Base-by-base conservation (phyloP, 805 yeast species). In the Yarrowia hollandica region DNA sequence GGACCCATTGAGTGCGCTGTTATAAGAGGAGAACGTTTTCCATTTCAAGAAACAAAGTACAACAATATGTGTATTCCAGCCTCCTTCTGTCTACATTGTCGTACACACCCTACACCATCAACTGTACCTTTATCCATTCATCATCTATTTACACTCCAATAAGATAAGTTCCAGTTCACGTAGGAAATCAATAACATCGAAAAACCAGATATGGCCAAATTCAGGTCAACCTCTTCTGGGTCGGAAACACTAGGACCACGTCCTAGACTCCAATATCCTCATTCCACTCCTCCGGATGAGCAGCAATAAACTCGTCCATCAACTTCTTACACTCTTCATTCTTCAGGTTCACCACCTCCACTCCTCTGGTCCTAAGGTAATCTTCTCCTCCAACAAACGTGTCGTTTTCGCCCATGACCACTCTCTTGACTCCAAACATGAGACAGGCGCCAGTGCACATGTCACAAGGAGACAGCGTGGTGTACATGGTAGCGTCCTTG, bases 371-470 rank as follows among this genome's bases (percentile, higher is more conserved):
- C 62, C 71, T 69, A 66, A 92, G 77, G 70, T 83, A 83, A 39
- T 84, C 86, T 70, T 92, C 97, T 23, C 88, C 96, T 11, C 97
- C 97, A 30, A 78, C 65, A 66, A 87, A 92, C 26, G 86, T 92
- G 59, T 74, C 81, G 72, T 90, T 90, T 70, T 92, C 99, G 26
- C 97, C 97, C 71, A 90, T 67, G 0, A 92, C 97, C 38, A 89
- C 86, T 63, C 97, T 79, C 67, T 85, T 84, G 65, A 92, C 80
- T 37, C 96, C 96, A 74, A 90, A 92, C 78, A 92, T 77, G 56
- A 92, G 68, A 63, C 92, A 87, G 5, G 97, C 96, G 18, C 98
- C 98, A 4, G 94, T 82, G 71, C 98, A 92, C 97, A 92, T 92
- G 65, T 84, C 80, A 71, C 98, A 92, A 3, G 98, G 97, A 7